Evolutionary conservation across 2,329 filamentous ascomycete genomes (phyloP), one percentile per base, ranked within the genome.

Genomic region (Ophiostoma ips): DNA sequence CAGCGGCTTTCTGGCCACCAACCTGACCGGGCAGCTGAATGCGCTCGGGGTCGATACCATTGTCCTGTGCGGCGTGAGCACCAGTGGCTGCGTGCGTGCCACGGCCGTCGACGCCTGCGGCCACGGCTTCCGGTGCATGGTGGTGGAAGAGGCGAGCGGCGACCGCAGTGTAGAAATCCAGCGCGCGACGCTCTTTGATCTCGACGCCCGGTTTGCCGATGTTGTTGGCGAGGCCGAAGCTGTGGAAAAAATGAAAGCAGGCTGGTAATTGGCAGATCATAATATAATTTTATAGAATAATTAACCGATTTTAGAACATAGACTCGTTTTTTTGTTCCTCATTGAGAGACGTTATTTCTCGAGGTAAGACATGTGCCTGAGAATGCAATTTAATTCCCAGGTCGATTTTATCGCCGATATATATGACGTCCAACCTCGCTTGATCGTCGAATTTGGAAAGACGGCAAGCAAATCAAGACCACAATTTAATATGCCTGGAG

Each of bases 61-160:
- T 19, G 66, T 72, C 7, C 59, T 72, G 15, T 70, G 68, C 53
- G 69, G 70, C 16, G 69, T 72, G 38, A 70, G 68, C 58, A 72
- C 68, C 13, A 67, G 64, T 52, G 69, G 69, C 1, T 71, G 69
- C 55, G 50, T 71, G 48, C 61, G 70, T 46, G 68, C 68, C 1
- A 67, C 61, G 13, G 65, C 67, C 2, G 55, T 71, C 47, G 69
- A 72, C 52, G 63, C 67, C 3, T 67, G 71, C 64, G 66, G 67
- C 50, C 51, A 63, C 50, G 68, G 68, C 1, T 70, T 66, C 44
- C 60, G 68, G 40, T 66, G 67, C 13, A 71, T 71, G 66, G 67
- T 68, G 50, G 69, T 71, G 9, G 63, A 60, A 19, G 58, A 63
- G 37, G 68, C 68, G 5, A 70, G 69, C 50, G 68, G 69, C 28